Evolutionary conservation across 2,329 filamentous ascomycete species (phyloP).

Genomic region (Fusarium solani-melongenae): DNA sequence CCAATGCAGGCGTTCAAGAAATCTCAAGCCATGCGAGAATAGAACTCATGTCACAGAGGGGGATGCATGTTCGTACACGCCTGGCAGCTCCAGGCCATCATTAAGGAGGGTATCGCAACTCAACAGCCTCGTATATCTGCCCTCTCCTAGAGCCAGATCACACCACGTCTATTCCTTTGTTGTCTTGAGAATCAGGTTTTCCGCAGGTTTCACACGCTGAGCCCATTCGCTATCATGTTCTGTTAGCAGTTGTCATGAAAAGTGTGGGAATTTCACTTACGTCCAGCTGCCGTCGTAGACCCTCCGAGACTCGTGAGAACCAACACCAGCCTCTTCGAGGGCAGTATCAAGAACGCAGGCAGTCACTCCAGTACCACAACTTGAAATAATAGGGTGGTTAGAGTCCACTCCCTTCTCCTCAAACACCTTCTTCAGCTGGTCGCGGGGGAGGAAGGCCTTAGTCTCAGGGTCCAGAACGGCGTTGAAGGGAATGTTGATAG

Average conservation of each 20-base stretch:
- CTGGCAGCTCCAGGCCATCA: conserved; percentile 41
- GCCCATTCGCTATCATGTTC: conserved; percentile 70
- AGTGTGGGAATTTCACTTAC: conserved; percentile 64
- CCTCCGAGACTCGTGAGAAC: conserved; percentile 72
- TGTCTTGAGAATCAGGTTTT: conserved; percentile 71
- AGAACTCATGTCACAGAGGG: conserved; percentile 35
- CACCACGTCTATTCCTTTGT: conserved; percentile 42
- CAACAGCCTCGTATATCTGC: conserved; percentile 30
- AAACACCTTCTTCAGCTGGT: conserved; percentile 81
- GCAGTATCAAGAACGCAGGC: conserved; percentile 92
- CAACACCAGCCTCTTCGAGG: conserved; percentile 81
- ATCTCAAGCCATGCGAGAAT: conserved; percentile 29
- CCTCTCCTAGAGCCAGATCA: conserved; percentile 26
- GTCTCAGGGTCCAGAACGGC: conserved; percentile 84
- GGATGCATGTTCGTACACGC: conserved; percentile 44
- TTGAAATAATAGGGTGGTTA: conserved; percentile 83
- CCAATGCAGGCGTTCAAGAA: conserved; percentile 23
- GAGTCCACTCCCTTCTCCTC: conserved; percentile 83
- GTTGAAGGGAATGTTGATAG: conserved; percentile 83
- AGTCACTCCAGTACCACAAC: conserved; percentile 94
- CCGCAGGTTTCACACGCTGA: conserved; percentile 69
- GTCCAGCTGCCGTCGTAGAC: conserved; percentile 99
- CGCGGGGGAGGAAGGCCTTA: conserved; percentile 79
- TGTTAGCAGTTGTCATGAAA: conserved; percentile 33
- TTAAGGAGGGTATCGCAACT: conserved; percentile 48